Percentiles rank a stretch among this genome's conserved stretches.
These are phyloP conservation scores for Mycena indigotica DNA, from an alignment of 768 basidiomycete genomes.

Conservation along the genomic window DNA sequence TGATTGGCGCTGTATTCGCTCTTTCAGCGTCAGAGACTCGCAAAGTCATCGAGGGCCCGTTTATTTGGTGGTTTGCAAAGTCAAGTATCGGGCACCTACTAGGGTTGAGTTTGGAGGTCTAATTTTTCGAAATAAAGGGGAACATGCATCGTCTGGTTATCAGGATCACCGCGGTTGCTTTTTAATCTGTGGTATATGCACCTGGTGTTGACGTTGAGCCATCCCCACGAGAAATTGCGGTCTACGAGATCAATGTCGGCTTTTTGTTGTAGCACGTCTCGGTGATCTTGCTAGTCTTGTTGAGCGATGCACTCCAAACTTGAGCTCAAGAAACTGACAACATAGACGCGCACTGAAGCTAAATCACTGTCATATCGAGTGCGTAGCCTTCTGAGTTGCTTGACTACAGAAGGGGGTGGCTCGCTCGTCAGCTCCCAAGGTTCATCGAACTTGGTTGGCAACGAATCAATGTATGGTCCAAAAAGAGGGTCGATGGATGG, in stretches of 20 bases:
- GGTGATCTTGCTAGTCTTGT: constrained; percentile 21
- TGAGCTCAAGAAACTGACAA: constrained; percentile 46
- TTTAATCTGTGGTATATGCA: constrained; percentile 75
- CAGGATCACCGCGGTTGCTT: constrained; percentile 49
- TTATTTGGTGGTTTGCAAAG: constrained; percentile 77
- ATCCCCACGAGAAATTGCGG: constrained; percentile 78
- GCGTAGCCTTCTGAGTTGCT: constrained; percentile 44
- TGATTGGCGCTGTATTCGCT: constrained; percentile 38
- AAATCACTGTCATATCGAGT: constrained; percentile 62
- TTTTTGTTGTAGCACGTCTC: constrained; percentile 7
- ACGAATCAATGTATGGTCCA: constrained; percentile 76
- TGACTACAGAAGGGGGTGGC: constrained; percentile 52
- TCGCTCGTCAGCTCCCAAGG: constrained; percentile 52
- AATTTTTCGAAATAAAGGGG: too few relatives aligned
- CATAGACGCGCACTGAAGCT: constrained; percentile 47
- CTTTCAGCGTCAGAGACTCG: constrained; percentile 37
- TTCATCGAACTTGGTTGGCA: constrained; percentile 79
- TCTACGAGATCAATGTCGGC: constrained; percentile 27
- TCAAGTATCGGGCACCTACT: constrained; percentile 77
- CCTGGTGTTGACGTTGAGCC: constrained; percentile 95
- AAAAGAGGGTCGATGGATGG: constrained; percentile 57
- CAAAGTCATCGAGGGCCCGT: constrained; percentile 47
- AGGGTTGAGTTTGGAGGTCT: too few relatives aligned
- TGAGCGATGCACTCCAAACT: too few relatives aligned
- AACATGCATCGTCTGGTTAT: constrained; percentile 71